Percentiles rank a stretch among this genome's conserved stretches.
phyloP scores from a whole-genome alignment of 73 alveolate species.

The Diophrys sp. region DNA sequence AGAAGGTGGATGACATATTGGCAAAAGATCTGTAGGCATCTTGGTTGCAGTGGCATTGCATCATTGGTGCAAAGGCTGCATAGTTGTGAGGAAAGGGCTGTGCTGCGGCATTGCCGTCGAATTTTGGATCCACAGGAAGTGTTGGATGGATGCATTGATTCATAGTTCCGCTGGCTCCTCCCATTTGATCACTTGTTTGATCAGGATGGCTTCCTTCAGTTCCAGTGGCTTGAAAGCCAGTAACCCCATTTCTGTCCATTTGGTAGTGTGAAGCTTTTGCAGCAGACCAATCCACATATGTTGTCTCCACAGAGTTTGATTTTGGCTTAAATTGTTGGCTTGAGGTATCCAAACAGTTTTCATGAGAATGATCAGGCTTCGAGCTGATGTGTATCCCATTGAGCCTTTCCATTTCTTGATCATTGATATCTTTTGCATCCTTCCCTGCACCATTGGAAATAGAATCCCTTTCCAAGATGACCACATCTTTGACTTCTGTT shows the following conservation, averaged over 20 bases:
- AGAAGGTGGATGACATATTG: constrained; percentile 5
- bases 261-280: constrained; percentile 6
- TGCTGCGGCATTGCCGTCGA: constrained; percentile 9
- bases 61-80: constrained; percentile 7
- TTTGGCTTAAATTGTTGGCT: constrained; percentile 4
- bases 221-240: constrained; percentile 8
- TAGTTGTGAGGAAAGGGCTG: constrained; percentile 7
- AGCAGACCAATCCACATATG: constrained; percentile 6
- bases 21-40: constrained; percentile 6
- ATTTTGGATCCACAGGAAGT: constrained; percentile 5
- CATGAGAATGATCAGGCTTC: constrained; percentile 6
- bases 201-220: constrained; percentile 7
- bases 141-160: constrained; percentile 5
- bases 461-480: too few species aligned
- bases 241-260: constrained; percentile 5
- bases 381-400: constrained; percentile 6
- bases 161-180: constrained; percentile 9
- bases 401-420: constrained; percentile 5
- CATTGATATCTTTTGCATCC: constrained; percentile 2
- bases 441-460: too few species aligned
- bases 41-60: constrained; percentile 7
- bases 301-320: constrained; percentile 5
- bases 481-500: too few species aligned
- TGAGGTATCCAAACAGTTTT: constrained; percentile 4
- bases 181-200: constrained; percentile 4